Evolutionary conservation across 2,329 filamentous ascomycete genomes (phyloP), one percentile per base, ranked within the genome.

Genomic region (Trichoderma endophyticum): DNA sequence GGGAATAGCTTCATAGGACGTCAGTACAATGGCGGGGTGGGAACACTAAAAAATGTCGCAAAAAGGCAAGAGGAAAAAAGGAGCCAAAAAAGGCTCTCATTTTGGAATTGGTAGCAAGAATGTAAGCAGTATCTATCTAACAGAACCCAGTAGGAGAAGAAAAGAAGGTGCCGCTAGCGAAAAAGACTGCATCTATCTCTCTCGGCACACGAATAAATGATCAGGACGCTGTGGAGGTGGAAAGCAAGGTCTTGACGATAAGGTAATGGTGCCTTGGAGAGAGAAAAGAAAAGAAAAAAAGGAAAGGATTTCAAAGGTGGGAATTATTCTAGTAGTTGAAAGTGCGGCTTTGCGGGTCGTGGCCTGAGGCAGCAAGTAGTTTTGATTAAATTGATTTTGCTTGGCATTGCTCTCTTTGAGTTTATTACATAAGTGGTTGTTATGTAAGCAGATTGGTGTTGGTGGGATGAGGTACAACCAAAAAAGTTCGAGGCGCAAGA

Each of bases 71-170:
- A 67, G 24, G 18, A 36, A 39, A 54, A 51, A 21, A 18, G 11
- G 18, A 15, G 57, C 36, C 39, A 43, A 43, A 21, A 61, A 56
- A 54, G 43, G 71, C 67, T 74, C 48, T 69, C 39, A 51, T 63
- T 43, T 43, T 12, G 34, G 34, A 67, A 21, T 68, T 43, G 36
- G 30, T 43, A 26, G 24, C 54, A 39, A 26, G 21, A 80, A 87
- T 97, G 93, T 97, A 82, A 87, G 92, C 93, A 94, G 90, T 90
- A 89, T 89, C 94, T 97, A 97, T 97, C 94, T 97, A 97, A 95
- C 94, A 88, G 92, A 91, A 89, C 87, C 92, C 91, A 93, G 93
- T 89, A 82, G 83, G 80, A 82, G 80, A 82, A 70, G 77, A 76
- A 84, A 84, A 84, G 80, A 93, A 94, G 93, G 93, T 91, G 91